phyloP scores from a whole-genome alignment of 2,329 filamentous ascomycete genomes.

The Aspergillus amoenus region DNA sequence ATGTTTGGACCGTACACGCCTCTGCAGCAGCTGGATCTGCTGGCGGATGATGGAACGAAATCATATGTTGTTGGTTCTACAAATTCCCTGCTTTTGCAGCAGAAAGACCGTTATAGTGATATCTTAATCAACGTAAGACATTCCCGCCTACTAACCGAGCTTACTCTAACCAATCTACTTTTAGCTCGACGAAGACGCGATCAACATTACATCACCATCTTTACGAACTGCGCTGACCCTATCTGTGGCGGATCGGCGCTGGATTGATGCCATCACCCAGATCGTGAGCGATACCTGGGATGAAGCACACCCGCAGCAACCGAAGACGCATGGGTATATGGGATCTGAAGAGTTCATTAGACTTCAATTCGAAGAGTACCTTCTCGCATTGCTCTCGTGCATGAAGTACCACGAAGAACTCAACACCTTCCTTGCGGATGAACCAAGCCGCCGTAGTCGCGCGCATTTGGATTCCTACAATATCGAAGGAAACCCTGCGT shows the following conservation, averaged over 20 bases:
- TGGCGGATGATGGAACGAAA: slow-evolving; percentile 91
- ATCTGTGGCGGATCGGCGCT: slow-evolving; percentile 83
- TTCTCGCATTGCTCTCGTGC: slow-evolving; percentile 81
- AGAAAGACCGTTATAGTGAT: slow-evolving; percentile 94
- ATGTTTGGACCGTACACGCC: slow-evolving; percentile 97
- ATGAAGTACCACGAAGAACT: slow-evolving; percentile 84
- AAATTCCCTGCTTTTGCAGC: slow-evolving; percentile 88
- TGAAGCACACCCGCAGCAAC: slow-evolving; percentile 78
- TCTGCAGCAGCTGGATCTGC: slow-evolving; percentile 87
- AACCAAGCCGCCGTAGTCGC: slow-evolving; percentile 39
- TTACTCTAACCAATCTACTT: neutral
- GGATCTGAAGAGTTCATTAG: slow-evolving; percentile 97
- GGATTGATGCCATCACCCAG: slow-evolving; percentile 95
- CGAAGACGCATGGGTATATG: slow-evolving; percentile 92
- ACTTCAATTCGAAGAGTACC: slow-evolving; percentile 94
- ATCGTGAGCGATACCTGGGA: slow-evolving; percentile 97
- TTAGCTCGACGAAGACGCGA: slow-evolving; percentile 76
- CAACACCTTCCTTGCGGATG: slow-evolving; percentile 48
- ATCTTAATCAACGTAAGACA: slow-evolving; percentile 75
- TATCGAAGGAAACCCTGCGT: slow-evolving; percentile 77
- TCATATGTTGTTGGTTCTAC: slow-evolving; percentile 97
- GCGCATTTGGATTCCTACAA: slow-evolving; percentile 56
- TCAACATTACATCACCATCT: slow-evolving; percentile 79
- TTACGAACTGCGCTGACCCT: slow-evolving; percentile 73
- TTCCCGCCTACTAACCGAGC: neutral